Evolutionary conservation across 2,329 filamentous ascomycete genomes (phyloP).

Genomic region (Arthrinium puccinioides): DNA sequence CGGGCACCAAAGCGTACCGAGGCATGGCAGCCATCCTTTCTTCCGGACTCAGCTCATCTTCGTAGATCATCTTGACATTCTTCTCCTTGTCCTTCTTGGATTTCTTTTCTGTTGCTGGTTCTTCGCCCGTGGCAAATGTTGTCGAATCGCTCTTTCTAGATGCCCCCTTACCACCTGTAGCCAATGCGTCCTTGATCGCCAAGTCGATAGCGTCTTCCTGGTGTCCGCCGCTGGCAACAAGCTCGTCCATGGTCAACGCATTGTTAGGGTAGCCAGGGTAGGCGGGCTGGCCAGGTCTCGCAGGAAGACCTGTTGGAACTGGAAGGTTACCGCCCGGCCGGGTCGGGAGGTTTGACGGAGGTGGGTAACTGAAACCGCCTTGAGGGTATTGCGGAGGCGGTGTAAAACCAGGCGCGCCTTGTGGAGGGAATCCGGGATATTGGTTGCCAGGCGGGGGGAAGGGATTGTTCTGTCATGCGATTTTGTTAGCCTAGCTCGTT

Average conservation of each 20-base stretch:
- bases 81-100: slow-evolving; percentile 61
- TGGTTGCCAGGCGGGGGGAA: slow-evolving; percentile 34
- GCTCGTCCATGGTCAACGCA: slow-evolving; percentile 39
- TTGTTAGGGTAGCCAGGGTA: slow-evolving; percentile 22
- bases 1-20: slow-evolving; percentile 63
- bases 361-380: slow-evolving; percentile 23
- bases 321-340: slow-evolving; percentile 34
- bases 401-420: slow-evolving; percentile 23
- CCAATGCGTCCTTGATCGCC: slow-evolving; percentile 57
- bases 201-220: slow-evolving; percentile 57
- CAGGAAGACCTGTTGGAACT: slow-evolving; percentile 34
- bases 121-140: slow-evolving; percentile 28
- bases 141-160: slow-evolving; percentile 25
- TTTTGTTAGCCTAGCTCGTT: neutral
- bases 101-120: slow-evolving; percentile 51
- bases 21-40: slow-evolving; percentile 79
- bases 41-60: slow-evolving; percentile 75
- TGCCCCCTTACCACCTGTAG: slow-evolving; percentile 43
- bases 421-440: slow-evolving; percentile 30
- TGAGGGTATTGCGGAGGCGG: slow-evolving; percentile 29
- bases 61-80: slow-evolving; percentile 70
- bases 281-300: slow-evolving; percentile 31
- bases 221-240: slow-evolving; percentile 34
- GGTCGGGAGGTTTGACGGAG: slow-evolving; percentile 35
- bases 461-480: slow-evolving; percentile 28